Percentiles rank a stretch among this genome's conserved stretches.
Evolutionary conservation across 306 rosid species (phyloP).

Genomic region (Fagus crenata): DNA sequence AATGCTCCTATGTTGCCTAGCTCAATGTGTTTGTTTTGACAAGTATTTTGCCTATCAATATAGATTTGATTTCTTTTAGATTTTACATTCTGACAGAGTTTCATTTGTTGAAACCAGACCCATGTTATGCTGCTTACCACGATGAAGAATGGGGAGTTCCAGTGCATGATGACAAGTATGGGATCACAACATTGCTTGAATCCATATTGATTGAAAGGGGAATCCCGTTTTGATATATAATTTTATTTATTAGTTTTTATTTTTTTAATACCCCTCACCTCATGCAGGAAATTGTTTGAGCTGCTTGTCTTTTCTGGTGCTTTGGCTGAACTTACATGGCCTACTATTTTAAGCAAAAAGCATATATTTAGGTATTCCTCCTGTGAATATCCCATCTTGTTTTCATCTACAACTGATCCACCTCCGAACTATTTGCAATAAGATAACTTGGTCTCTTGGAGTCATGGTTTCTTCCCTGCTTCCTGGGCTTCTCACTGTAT

Average conservation of each 20-base stretch:
- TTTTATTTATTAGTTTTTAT: conserved; percentile 20
- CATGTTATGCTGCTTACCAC: conserved; percentile 64
- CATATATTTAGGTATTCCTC: conserved; percentile 67
- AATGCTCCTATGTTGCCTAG: neutral
- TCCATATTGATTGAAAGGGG: conserved; percentile 21
- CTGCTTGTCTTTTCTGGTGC: conserved; percentile 78
- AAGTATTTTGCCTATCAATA: conserved; percentile 5
- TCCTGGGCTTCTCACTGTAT: neutral
- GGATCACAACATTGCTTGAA: conserved; percentile 17
- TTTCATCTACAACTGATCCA: conserved; percentile 12
- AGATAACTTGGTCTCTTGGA: conserved; percentile 7
- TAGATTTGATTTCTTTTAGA: conserved; percentile 13
- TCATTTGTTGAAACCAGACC: conserved; percentile 49
- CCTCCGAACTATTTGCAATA: conserved; percentile 6
- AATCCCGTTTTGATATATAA: neutral
- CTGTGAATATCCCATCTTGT: conserved; percentile 5
- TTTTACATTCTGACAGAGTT: conserved; percentile 36
- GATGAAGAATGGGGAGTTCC: conserved; percentile 94
- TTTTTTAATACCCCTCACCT: conserved; percentile 35
- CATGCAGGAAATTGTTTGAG: conserved; percentile 73
- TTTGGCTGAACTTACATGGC: conserved; percentile 81
- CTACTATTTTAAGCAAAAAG: conserved; percentile 71
- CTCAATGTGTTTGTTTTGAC: too few relatives aligned
- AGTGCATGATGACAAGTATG: conserved; percentile 79
- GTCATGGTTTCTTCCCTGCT: conserved; percentile 9